Evolutionary conservation across 345 rosid genomes (phyloP), one percentile per base, ranked within the genome.

Genomic region (Aurinia saxatilis): DNA sequence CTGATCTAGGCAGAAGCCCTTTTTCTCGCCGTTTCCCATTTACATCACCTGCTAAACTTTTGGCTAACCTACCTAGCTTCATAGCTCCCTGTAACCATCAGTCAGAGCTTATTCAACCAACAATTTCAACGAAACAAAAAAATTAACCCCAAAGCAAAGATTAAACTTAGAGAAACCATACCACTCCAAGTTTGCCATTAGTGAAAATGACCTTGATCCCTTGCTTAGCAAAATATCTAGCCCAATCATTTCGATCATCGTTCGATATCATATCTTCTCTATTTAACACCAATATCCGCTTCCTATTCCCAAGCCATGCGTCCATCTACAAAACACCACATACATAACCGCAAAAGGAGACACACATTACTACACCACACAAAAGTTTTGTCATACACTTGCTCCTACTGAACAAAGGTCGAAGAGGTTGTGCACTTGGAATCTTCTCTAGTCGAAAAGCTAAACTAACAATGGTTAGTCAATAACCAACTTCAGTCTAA

Each of bases 261-360:
- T 76, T 83, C 29, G 95, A 84, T 75, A 88, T 83, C 96, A 88
- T 92, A 75, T 92, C 98, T 80, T 88, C 96, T 68, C 96, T 78
- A 57, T 92, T 92, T 66, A 92, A 74, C 27, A 92, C 96, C 73
- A 92, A 74, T 73, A 88, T 78, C 63, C 85, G 81, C 71, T 82
- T 92, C 84, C 93, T 82, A 82, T 84, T 89, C 27, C 95, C 95
- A 68, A 92, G 92, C 95, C 98, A 92, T 2, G 83, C 73, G 13
- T 85, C 98, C 93, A 92, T 87, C 93, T 92, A 73, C 66, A 35
- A 65, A 59, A 33, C 2, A 37, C 63, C 16, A 36, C 42, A 49
- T 10, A 39, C 38, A 67, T 34, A 36, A 31, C 41, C 33, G 23
- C 40, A 35, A 23, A 58, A 66, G 48, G 7, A 56, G 31, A 17